phyloP scores from a whole-genome alignment of 2,329 filamentous ascomycete species.

The Fusarium kyushuense region DNA sequence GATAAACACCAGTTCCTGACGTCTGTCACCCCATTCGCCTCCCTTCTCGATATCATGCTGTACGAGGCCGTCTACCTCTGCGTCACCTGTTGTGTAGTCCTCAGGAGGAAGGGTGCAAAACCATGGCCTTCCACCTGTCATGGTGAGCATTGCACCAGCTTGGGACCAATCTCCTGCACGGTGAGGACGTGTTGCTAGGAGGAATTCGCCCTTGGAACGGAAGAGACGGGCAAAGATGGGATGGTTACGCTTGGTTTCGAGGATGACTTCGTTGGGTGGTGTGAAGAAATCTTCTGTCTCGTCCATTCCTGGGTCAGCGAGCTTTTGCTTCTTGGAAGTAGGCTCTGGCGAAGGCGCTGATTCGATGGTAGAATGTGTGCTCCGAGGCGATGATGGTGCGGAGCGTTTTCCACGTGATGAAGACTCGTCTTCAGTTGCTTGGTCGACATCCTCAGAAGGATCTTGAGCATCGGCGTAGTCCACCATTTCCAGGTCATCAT shows the following conservation, averaged over 20 bases:
- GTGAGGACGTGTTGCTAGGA: slow-evolving; percentile 68
- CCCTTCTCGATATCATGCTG: slow-evolving; percentile 63
- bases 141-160: slow-evolving; percentile 72
- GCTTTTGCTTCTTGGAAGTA: slow-evolving; percentile 28
- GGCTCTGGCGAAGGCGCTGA: slow-evolving; percentile 42
- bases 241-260: slow-evolving; percentile 67
- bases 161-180: slow-evolving; percentile 71
- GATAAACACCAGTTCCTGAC: slow-evolving; percentile 81
- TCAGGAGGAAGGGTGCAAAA: slow-evolving; percentile 69
- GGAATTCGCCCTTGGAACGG: slow-evolving; percentile 73
- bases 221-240: slow-evolving; percentile 67
- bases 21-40: slow-evolving; percentile 75
- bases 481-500: slow-evolving; percentile 44
- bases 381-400: slow-evolving; percentile 39
- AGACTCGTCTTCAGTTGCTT: slow-evolving; percentile 8
- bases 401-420: slow-evolving; percentile 38
- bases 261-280: slow-evolving; percentile 58
- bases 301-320: slow-evolving; percentile 31
- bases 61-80: slow-evolving; percentile 62
- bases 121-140: slow-evolving; percentile 67
- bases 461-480: slow-evolving; percentile 30
- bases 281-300: slow-evolving; percentile 49
- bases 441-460: neutral
- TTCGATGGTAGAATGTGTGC: slow-evolving; percentile 41
- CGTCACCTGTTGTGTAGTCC: slow-evolving; percentile 62